Percentiles rank a stretch among this genome's conserved stretches.
These are phyloP conservation scores for Penstemon barbatus DNA, from an alignment of 257 asterid species.

Conservation along the genomic window DNA sequence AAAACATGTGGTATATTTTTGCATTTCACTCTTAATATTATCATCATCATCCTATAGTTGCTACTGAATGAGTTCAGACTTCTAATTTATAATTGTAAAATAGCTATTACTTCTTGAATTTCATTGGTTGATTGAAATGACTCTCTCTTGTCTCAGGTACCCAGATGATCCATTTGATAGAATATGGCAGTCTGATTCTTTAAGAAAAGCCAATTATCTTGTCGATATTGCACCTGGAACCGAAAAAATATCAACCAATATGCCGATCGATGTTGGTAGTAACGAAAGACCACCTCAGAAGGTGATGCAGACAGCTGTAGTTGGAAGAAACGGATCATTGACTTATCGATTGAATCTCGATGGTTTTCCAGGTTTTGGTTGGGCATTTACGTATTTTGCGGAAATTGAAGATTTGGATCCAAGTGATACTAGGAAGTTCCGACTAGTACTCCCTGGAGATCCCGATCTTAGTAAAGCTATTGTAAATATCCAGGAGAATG, in stretches of 20 bases:
- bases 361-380: conserved; percentile 90
- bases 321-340: conserved; percentile 87
- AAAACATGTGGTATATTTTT: too few relatives aligned
- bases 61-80: not conserved
- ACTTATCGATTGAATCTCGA: conserved; percentile 91
- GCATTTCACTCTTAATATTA: too few relatives aligned
- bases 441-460: conserved; percentile 68
- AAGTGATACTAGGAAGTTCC: conserved; percentile 64
- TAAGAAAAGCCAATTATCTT: conserved; percentile 84
- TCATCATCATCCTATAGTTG: too few relatives aligned
- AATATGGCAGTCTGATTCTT: conserved; percentile 82
- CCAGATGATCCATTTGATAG: conserved; percentile 98
- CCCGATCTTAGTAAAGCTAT: conserved; percentile 75
- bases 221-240: conserved; percentile 98
- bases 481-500: conserved; percentile 93
- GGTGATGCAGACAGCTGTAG: conserved; percentile 99
- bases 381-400: conserved; percentile 94
- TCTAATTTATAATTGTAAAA: too few relatives aligned
- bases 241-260: conserved; percentile 64
- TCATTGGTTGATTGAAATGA: not conserved
- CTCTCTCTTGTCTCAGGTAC: conserved; percentile 47
- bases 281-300: conserved; percentile 83
- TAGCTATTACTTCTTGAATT: too few relatives aligned
- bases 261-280: conserved; percentile 64
- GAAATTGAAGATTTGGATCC: conserved; percentile 81